phyloP scores from a whole-genome alignment of 2,329 filamentous ascomycete species.

The Fusarium drepaniforme region DNA sequence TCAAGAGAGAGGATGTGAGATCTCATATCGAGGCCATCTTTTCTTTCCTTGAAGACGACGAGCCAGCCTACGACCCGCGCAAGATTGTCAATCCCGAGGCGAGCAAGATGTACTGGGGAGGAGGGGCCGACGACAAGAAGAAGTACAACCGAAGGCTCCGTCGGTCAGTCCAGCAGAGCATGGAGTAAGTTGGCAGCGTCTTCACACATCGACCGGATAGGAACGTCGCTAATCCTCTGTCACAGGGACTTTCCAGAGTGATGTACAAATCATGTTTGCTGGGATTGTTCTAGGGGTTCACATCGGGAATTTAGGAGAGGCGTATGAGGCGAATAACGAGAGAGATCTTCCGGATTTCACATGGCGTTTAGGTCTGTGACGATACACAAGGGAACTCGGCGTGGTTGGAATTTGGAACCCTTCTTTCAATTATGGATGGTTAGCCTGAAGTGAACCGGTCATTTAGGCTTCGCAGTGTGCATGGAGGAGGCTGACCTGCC shows the following conservation, averaged over 20 bases:
- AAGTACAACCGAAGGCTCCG: slow-evolving; percentile 85
- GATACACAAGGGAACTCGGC: slow-evolving; percentile 15
- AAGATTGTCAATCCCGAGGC: slow-evolving; percentile 90
- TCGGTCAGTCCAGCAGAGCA: slow-evolving; percentile 78
- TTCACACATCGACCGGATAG: too few relatives aligned
- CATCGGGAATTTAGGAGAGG: slow-evolving; percentile 24
- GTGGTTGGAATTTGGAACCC: slow-evolving; percentile 4
- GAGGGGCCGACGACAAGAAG: slow-evolving; percentile 78
- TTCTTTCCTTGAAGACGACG: slow-evolving; percentile 85
- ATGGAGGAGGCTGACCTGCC: neutral
- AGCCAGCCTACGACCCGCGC: slow-evolving; percentile 89
- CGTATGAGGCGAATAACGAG: slow-evolving; percentile 32
- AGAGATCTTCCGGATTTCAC: slow-evolving; percentile 21
- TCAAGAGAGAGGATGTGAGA: slow-evolving; percentile 78
- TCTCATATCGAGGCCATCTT: slow-evolving; percentile 89
- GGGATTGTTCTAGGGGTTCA: slow-evolving; percentile 2
- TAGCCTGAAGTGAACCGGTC: neutral
- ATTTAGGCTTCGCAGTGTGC: neutral
- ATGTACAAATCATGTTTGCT: neutral
- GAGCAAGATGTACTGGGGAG: slow-evolving; percentile 88
- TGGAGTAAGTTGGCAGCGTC: slow-evolving; percentile 62
- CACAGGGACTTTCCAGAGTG: slow-evolving; percentile 51
- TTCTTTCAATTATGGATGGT: slow-evolving; percentile 2
- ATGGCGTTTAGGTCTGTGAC: slow-evolving; percentile 35
- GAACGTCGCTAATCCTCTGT: slow-evolving; percentile 11